These are phyloP conservation scores for Globisporangium mamillatum DNA, from an alignment of 352 stramenopile genomes.

Conservation along the genomic window DNA sequence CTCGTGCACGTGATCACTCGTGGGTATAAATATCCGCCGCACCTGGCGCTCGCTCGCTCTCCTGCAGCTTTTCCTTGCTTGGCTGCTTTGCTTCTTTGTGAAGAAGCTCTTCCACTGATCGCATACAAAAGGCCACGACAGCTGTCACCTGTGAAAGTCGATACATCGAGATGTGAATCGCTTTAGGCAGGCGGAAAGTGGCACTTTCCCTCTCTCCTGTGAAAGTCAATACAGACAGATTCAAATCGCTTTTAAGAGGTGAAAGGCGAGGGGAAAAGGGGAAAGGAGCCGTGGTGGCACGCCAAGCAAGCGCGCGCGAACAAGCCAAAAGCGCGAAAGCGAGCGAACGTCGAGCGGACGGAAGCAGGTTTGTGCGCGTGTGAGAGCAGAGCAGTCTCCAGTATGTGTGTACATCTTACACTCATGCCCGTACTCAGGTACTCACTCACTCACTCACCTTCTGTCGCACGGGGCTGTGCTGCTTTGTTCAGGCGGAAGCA, in stretches of 20 bases:
- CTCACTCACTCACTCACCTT: not conserved
- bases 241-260: not conserved
- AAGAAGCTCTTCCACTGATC: constrained; percentile 9
- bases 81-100: not conserved
- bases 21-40: constrained; percentile 10
- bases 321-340: constrained; percentile 6
- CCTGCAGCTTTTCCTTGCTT: not conserved
- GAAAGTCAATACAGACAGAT: not conserved
- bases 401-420: not conserved
- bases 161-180: not conserved
- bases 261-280: not conserved
- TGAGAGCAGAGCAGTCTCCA: not conserved
- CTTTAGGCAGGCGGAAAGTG: not conserved
- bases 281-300: not conserved
- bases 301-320: constrained; percentile 6
- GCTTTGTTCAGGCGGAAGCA: not conserved
- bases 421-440: not conserved
- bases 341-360: not conserved
- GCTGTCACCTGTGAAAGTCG: not conserved
- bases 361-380: not conserved
- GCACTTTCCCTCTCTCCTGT: not conserved
- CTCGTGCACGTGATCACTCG: not conserved
- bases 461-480: not conserved
- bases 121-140: constrained; percentile 4
- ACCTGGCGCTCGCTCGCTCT: not conserved